Evolutionary conservation across 257 asterid genomes (phyloP).

Genomic region (Thymus quinquecostatus): DNA sequence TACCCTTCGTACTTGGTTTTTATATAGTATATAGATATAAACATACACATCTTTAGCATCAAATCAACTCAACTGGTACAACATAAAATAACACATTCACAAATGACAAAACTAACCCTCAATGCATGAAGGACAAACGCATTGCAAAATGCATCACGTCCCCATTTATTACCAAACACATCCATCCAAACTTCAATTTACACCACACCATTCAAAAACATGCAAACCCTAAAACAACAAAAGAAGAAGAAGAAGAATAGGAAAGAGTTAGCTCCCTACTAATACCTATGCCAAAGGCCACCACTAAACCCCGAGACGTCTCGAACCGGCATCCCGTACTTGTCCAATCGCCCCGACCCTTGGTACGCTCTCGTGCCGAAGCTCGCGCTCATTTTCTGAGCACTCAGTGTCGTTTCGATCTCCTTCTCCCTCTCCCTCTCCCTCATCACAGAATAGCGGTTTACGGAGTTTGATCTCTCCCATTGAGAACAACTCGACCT

Average conservation of each 20-base stretch:
- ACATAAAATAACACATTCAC: too few species aligned
- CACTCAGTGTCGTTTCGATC: background rate
- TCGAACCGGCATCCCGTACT: constrained; percentile 67
- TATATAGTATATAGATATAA: too few species aligned
- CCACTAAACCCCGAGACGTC: constrained; percentile 59
- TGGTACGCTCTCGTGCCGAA: constrained; percentile 51
- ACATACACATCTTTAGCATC: too few species aligned
- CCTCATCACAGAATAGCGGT: constrained; percentile 56
- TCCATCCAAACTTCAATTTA: background rate
- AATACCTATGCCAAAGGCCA: constrained; percentile 56
- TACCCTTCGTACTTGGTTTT: too few species aligned
- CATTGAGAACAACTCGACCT: constrained; percentile 49
- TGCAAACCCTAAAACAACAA: background rate
- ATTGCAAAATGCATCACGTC: background rate
- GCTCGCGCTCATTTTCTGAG: constrained; percentile 14
- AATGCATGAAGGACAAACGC: background rate
- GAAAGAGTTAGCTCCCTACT: background rate
- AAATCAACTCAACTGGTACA: too few species aligned
- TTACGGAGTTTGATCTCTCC: constrained; percentile 65
- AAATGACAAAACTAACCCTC: too few species aligned
- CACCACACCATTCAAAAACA: background rate
- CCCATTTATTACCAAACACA: background rate
- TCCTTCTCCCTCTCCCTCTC: constrained; percentile 46
- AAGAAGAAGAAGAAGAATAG: too few species aligned
- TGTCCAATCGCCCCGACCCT: constrained; percentile 81